Evolutionary conservation across 1,139 yeast species (phyloP).

Genomic region (Yamadazyma jaroonii): DNA sequence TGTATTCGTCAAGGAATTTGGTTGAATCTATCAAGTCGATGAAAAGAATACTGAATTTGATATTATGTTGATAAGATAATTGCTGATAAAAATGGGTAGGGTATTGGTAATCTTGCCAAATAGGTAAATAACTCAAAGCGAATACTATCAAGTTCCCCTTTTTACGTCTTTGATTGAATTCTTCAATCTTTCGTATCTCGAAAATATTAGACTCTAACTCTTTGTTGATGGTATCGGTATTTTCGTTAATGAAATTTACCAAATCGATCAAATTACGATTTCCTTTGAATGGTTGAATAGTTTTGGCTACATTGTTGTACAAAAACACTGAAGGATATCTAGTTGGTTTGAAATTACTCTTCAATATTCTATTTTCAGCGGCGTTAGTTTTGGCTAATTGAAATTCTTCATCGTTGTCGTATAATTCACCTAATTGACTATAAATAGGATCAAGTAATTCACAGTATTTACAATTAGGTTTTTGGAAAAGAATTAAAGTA

Average conservation of each 20-base stretch:
- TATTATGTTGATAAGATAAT: slow-evolving; percentile 18
- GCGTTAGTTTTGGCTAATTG: slow-evolving; percentile 35
- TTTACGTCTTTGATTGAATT: slow-evolving; percentile 5
- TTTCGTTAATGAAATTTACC: slow-evolving; percentile 21
- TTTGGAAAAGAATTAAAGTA: slow-evolving; percentile 42
- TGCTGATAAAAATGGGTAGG: slow-evolving; percentile 38
- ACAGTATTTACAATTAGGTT: slow-evolving; percentile 39
- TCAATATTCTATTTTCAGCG: slow-evolving; percentile 19
- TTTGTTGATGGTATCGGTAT: slow-evolving; percentile 14
- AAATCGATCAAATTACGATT: slow-evolving; percentile 25
- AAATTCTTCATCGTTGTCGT: slow-evolving; percentile 21
- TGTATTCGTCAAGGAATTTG: slow-evolving; percentile 22
- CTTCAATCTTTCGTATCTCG: slow-evolving; percentile 5
- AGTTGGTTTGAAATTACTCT: slow-evolving; percentile 23
- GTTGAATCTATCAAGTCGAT: slow-evolving; percentile 19
- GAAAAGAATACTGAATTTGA: slow-evolving; percentile 26
- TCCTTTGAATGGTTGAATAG: slow-evolving; percentile 21
- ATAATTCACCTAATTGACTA: slow-evolving; percentile 28
- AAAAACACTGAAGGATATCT: slow-evolving; percentile 35
- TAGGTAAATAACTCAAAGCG: slow-evolving; percentile 20
- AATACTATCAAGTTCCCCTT: slow-evolving; percentile 26
- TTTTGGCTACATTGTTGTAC: slow-evolving; percentile 26
- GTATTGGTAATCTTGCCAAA: slow-evolving; percentile 30
- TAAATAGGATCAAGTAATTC: slow-evolving; percentile 34
- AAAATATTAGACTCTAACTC: slow-evolving; percentile 13